Conservation (phyloP, 371 early-diverging fungal genomes). For the Entomophthora muscae region DNA sequence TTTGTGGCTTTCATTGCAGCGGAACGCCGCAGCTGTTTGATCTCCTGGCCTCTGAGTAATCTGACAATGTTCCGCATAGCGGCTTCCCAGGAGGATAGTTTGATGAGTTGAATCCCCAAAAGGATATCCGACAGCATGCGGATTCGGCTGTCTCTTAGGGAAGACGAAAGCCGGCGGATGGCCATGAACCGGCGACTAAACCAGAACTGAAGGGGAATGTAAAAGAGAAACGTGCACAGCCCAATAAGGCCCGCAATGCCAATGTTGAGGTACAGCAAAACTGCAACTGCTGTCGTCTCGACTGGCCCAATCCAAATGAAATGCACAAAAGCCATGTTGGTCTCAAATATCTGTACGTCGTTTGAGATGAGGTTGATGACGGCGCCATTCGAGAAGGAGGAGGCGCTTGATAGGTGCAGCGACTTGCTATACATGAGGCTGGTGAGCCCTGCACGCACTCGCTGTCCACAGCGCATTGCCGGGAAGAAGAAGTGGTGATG, state of each 20-base stretch:
- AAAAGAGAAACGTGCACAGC: slow-evolving; percentile 27
- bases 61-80: slow-evolving; percentile 21
- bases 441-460: slow-evolving; percentile 43
- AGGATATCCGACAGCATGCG: slow-evolving; percentile 47
- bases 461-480: slow-evolving; percentile 29
- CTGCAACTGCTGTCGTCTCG: slow-evolving; percentile 25
- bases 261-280: slow-evolving; percentile 26
- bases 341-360: slow-evolving; percentile 34
- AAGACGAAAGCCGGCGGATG: slow-evolving; percentile 17
- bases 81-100: slow-evolving; percentile 53
- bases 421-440: slow-evolving; percentile 47
- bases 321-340: slow-evolving; percentile 41
- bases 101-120: slow-evolving; percentile 52
- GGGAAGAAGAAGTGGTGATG: slow-evolving; percentile 33
- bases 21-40: slow-evolving; percentile 19
- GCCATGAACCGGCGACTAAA: slow-evolving; percentile 26
- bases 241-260: slow-evolving; percentile 30
- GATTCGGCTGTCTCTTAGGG: slow-evolving; percentile 31
- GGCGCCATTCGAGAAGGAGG: slow-evolving; percentile 39
- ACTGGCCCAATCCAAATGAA: slow-evolving; percentile 44
- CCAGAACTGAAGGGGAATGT: slow-evolving; percentile 40
- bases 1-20: slow-evolving; percentile 27
- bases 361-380: slow-evolving; percentile 31
- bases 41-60: slow-evolving; percentile 25
- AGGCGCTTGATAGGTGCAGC: slow-evolving; percentile 29